phyloP scores from a whole-genome alignment of 1,284 basidiomycete genomes.

The Ustilago sp. region DNA sequence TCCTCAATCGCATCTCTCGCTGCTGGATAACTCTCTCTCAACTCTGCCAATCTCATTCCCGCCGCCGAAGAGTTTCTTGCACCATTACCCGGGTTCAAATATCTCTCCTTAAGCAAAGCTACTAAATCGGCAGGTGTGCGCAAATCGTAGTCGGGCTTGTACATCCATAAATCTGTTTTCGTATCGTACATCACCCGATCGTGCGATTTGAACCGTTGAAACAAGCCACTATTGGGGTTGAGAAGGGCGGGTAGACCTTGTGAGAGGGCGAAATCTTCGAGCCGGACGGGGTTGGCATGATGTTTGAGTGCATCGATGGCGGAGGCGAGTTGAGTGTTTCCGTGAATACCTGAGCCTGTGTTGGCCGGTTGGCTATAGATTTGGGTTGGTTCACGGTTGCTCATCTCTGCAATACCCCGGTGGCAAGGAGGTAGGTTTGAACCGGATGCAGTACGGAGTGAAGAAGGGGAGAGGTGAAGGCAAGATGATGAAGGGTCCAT shows the following conservation, averaged over 20 bases:
- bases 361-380: slow-evolving; percentile 87
- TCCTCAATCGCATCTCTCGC: slow-evolving; percentile 71
- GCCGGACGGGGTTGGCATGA: slow-evolving; percentile 80
- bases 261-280: slow-evolving; percentile 84
- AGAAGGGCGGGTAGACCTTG: slow-evolving; percentile 77
- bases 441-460: not conserved
- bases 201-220: slow-evolving; percentile 83
- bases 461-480: not conserved
- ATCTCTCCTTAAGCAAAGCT: slow-evolving; percentile 75
- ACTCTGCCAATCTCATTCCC: slow-evolving; percentile 82
- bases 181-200: slow-evolving; percentile 82
- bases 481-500: slow-evolving; percentile 22
- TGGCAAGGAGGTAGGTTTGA: not conserved
- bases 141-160: slow-evolving; percentile 87
- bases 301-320: slow-evolving; percentile 82
- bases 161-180: slow-evolving; percentile 85
- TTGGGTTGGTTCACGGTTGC: slow-evolving; percentile 26
- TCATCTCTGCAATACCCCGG: slow-evolving; percentile 15
- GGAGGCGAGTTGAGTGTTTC: slow-evolving; percentile 87
- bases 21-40: slow-evolving; percentile 91
- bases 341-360: slow-evolving; percentile 82
- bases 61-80: slow-evolving; percentile 43
- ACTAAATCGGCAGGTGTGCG: slow-evolving; percentile 83
- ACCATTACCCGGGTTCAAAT: slow-evolving; percentile 51
- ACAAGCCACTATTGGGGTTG: slow-evolving; percentile 78